Conservation (phyloP, 2,329 filamentous ascomycete genomes). For the Aspergillus unguis region DNA sequence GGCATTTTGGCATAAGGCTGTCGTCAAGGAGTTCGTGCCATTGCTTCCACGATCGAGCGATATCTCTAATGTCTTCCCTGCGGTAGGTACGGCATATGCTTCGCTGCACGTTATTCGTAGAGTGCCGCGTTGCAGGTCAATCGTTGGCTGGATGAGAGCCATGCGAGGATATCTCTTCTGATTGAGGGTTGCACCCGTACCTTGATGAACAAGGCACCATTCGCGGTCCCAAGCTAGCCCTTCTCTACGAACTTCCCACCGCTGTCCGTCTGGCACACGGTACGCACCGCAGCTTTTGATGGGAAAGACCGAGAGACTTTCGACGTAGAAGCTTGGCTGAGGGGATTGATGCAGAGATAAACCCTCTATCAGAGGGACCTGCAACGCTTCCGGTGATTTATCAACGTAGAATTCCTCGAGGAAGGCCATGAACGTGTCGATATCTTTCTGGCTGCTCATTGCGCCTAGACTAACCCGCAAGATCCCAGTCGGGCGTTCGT, state of each 20-base stretch:
- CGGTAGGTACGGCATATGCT: constrained; percentile 27
- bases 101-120: constrained; percentile 55
- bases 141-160: constrained; percentile 71
- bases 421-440: constrained; percentile 69
- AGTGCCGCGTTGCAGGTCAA: constrained; percentile 67
- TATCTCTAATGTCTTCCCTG: constrained; percentile 34
- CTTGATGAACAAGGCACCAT: constrained; percentile 89
- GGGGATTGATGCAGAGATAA: not conserved
- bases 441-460: constrained; percentile 77
- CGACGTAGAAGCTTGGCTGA: constrained; percentile 49
- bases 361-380: constrained; percentile 16
- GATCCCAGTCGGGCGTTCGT: constrained; percentile 82
- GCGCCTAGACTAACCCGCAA: constrained; percentile 83
- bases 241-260: constrained; percentile 77
- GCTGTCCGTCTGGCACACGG: constrained; percentile 57
- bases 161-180: constrained; percentile 88
- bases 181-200: constrained; percentile 77
- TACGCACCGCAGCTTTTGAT: constrained; percentile 93
- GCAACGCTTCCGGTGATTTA: constrained; percentile 20
- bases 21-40: constrained; percentile 56
- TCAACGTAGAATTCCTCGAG: constrained; percentile 65
- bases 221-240: constrained; percentile 93
- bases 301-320: constrained; percentile 72
- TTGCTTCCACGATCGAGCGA: constrained; percentile 28
- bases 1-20: constrained; percentile 53